Evolutionary conservation across 352 stramenopile genomes (phyloP).

Genomic region (Achlya hypogyna): DNA sequence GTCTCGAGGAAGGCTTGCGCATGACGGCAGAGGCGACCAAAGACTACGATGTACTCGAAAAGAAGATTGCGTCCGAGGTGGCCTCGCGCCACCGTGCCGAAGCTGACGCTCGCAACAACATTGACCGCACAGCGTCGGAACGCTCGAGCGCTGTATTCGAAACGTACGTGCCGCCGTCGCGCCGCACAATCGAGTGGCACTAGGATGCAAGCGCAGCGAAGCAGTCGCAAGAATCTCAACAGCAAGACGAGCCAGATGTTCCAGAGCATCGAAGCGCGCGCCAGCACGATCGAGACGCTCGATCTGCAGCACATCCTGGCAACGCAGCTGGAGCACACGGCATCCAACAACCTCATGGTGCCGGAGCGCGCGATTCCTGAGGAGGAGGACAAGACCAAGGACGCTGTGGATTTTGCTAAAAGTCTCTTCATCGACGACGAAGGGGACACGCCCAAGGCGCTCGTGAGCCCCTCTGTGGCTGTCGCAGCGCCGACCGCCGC

Average conservation of each 20-base stretch:
- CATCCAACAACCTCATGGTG: not conserved
- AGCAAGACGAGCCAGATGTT: not conserved
- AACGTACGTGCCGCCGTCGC: not conserved
- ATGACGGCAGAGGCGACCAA: conserved; percentile 1
- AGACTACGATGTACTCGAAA: not conserved
- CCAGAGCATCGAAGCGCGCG: not conserved
- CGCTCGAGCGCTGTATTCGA: not conserved
- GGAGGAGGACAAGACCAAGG: conserved; percentile 30
- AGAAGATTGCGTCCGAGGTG: not conserved
- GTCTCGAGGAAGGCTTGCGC: conserved; percentile 7
- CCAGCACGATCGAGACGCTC: not conserved
- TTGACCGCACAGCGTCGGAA: not conserved
- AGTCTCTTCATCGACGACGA: conserved; percentile 73
- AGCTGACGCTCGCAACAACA: conserved; percentile 15
- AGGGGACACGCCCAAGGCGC: not conserved
- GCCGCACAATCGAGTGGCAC: not conserved
- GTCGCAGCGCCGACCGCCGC: not conserved
- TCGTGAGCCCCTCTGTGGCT: not conserved
- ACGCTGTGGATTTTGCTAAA: conserved; percentile 91
- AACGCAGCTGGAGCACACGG: not conserved
- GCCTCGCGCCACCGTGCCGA: not conserved
- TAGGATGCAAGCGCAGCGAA: not conserved
- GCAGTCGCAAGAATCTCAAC: not conserved
- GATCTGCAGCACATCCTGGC: conserved; percentile 11
- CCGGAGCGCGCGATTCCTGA: not conserved